These are phyloP conservation scores for Cystobasidium pallidum DNA, from an alignment of 1,284 basidiomycete species.

Conservation along the genomic window DNA sequence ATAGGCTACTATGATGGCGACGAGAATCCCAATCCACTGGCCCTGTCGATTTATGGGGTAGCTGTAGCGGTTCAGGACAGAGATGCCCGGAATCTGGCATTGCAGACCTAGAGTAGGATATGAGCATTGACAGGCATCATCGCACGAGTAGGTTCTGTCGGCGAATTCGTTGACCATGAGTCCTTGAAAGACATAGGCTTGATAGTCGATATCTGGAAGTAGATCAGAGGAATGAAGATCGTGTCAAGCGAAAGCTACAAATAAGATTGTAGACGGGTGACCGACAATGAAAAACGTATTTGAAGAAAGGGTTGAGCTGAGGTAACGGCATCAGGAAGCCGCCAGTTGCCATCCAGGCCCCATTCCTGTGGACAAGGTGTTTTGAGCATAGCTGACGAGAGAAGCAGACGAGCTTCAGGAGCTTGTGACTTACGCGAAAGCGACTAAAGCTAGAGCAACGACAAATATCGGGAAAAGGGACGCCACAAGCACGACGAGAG, in stretches of 20 bases:
- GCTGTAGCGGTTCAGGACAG: slow-evolving; percentile 48
- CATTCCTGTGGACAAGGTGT: no score
- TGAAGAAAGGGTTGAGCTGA: slow-evolving; percentile 66
- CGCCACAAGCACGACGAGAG: slow-evolving; percentile 63
- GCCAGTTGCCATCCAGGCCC: slow-evolving; percentile 64
- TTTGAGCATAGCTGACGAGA: no score
- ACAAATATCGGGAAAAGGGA: slow-evolving; percentile 66
- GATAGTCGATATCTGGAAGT: slow-evolving; percentile 51
- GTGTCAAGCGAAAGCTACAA: no score
- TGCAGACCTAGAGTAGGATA: slow-evolving; percentile 48
- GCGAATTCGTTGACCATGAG: slow-evolving; percentile 62
- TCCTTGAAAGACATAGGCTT: slow-evolving; percentile 60
- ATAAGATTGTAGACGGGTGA: no score
- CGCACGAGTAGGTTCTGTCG: slow-evolving; percentile 59
- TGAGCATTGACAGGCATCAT: slow-evolving; percentile 56
- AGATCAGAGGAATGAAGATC: no score
- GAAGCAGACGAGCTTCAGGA: no score
- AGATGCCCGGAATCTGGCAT: slow-evolving; percentile 42
- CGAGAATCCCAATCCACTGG: slow-evolving; percentile 55
- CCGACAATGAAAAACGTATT: slow-evolving; percentile 65
- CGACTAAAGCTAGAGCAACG: slow-evolving; percentile 64
- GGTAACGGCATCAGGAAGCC: slow-evolving; percentile 60
- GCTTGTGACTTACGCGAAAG: no score
- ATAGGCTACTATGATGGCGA: slow-evolving; percentile 56
- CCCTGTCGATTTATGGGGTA: slow-evolving; percentile 50